Conservation (phyloP, 805 yeast species). For the Komagataella mondaviorum region DNA sequence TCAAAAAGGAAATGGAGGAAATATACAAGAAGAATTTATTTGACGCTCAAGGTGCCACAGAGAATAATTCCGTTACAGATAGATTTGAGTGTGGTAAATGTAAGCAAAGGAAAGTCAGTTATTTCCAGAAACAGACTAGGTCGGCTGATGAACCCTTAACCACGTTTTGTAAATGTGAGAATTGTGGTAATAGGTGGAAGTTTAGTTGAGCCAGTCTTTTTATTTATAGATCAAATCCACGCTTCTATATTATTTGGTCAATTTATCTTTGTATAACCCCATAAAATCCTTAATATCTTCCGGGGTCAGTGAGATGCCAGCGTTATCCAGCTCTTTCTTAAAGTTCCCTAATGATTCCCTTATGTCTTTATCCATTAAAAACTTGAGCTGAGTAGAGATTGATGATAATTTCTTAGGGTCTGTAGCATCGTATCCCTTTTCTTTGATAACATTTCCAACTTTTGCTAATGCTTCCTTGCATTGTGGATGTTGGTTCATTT, state of each 20-base stretch:
- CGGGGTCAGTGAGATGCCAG: conserved; percentile 11
- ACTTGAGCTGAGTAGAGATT: conserved; percentile 13
- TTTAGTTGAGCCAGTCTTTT: conserved; percentile 39
- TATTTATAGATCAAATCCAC: not conserved
- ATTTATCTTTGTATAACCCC: conserved; percentile 3
- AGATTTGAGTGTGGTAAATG: conserved; percentile 96
- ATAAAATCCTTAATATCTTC: conserved; percentile 14
- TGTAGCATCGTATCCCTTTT: conserved; percentile 7
- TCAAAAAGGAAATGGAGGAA: conserved; percentile 74
- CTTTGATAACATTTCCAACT: conserved; percentile 14
- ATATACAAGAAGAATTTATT: conserved; percentile 80
- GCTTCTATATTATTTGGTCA: not conserved
- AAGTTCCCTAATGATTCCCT: conserved; percentile 10
- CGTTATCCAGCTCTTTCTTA: conserved; percentile 9
- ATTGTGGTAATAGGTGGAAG: conserved; percentile 97
- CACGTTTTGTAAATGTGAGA: conserved; percentile 95
- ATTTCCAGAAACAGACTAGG: conserved; percentile 95
- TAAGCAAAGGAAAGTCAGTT: conserved; percentile 92
- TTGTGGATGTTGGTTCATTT: conserved; percentile 18
- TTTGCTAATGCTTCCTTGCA: conserved; percentile 20
- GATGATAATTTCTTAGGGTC: conserved; percentile 5
- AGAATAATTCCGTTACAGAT: conserved; percentile 91
- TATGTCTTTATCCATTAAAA: conserved; percentile 15
- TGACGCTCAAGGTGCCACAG: conserved; percentile 96
- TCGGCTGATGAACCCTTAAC: conserved; percentile 98